Percentiles rank a stretch among this genome's conserved stretches.
These are phyloP conservation scores for Dalechampia spathulata DNA, from an alignment of 441 rosid genomes.

Conservation along the genomic window DNA sequence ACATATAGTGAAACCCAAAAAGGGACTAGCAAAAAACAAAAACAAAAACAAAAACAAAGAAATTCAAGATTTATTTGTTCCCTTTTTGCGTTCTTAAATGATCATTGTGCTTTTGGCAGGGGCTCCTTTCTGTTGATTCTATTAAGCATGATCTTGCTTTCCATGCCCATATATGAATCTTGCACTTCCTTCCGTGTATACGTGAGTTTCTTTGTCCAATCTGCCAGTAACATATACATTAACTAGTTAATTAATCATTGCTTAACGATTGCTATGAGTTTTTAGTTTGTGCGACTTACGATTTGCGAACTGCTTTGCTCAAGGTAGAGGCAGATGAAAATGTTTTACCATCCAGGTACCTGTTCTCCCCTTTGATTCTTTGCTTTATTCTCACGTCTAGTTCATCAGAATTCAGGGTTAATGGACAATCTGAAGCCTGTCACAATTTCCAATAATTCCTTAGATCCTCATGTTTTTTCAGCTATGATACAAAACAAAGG, in stretches of 20 bases:
- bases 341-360: slow-evolving; percentile 46
- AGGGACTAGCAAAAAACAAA: no score
- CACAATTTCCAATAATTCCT: no score
- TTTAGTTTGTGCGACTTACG: no score
- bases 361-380: slow-evolving; percentile 45
- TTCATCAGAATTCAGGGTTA: slow-evolving; percentile 35
- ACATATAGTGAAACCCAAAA: no score
- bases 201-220: slow-evolving; percentile 51
- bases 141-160: slow-evolving; percentile 28
- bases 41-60: no score
- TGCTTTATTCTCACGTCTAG: slow-evolving; percentile 39
- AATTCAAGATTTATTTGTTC: no score
- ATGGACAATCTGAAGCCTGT: slow-evolving; percentile 52
- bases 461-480: no score
- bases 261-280: no score
- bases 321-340: slow-evolving; percentile 42
- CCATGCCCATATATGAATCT: slow-evolving; percentile 61
- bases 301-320: slow-evolving; percentile 46
- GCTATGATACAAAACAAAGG: no score
- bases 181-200: slow-evolving; percentile 52
- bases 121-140: slow-evolving; percentile 8
- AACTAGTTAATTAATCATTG: no score
- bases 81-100: no score
- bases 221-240: slow-evolving; percentile 25
- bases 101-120: slow-evolving; percentile 18